Evolutionary conservation across 2,329 filamentous ascomycete genomes (phyloP).

Genomic region (Stagonosporopsis tanaceti): DNA sequence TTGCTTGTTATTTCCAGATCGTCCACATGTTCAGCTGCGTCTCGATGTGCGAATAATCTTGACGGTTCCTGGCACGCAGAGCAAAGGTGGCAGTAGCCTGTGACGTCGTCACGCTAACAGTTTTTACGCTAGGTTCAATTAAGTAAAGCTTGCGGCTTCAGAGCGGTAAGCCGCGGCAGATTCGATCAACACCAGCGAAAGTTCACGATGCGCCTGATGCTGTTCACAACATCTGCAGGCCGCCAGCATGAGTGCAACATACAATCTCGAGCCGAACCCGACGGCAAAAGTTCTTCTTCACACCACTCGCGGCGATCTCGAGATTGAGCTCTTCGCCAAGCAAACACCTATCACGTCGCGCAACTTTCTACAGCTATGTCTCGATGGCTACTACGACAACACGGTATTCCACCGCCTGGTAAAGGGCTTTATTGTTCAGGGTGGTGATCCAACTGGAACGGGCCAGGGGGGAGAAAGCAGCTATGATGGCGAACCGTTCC

Average conservation of each 20-base stretch:
- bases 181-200: slow-evolving; percentile 13
- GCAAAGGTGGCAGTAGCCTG: slow-evolving; percentile 16
- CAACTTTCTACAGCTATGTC: slow-evolving; percentile 93
- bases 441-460: slow-evolving; percentile 91
- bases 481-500: slow-evolving; percentile 82
- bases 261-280: slow-evolving; percentile 93
- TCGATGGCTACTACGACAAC: slow-evolving; percentile 94
- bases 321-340: slow-evolving; percentile 92
- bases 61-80: slow-evolving; percentile 15
- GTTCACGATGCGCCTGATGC: slow-evolving; percentile 13
- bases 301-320: slow-evolving; percentile 87
- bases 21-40: slow-evolving; percentile 24
- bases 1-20: slow-evolving; percentile 22
- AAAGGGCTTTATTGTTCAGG: slow-evolving; percentile 91
- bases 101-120: slow-evolving; percentile 30
- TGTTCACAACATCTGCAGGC: not conserved
- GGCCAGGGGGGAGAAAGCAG: slow-evolving; percentile 92
- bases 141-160: not conserved
- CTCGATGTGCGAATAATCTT: slow-evolving; percentile 11
- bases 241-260: slow-evolving; percentile 79
- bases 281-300: slow-evolving; percentile 91
- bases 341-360: slow-evolving; percentile 90
- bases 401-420: slow-evolving; percentile 95
- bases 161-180: slow-evolving; percentile 14
- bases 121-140: slow-evolving; percentile 1